Percentiles rank a stretch among this genome's conserved stretches.
Conservation (phyloP, 2,329 filamentous ascomycete species). For the Pestalotiopsis fici region DNA sequence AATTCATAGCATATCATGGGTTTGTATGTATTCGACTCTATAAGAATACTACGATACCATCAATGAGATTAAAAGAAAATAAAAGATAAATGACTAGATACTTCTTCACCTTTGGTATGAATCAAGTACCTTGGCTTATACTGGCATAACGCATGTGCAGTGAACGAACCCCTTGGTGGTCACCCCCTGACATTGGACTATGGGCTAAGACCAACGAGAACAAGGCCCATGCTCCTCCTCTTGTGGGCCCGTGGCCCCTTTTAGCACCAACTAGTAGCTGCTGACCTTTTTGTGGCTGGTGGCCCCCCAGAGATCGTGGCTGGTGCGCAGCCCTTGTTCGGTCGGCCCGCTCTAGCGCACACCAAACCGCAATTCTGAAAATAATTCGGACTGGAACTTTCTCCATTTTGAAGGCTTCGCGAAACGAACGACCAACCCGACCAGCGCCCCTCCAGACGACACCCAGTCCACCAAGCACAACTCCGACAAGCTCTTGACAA, state of each 20-base stretch:
- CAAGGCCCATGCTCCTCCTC: background rate
- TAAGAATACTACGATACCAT: too few relatives aligned
- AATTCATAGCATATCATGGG: too few relatives aligned
- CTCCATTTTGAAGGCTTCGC: constrained; percentile 1
- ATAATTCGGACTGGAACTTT: constrained; percentile 6
- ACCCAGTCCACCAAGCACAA: constrained; percentile 4
- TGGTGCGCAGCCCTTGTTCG: background rate
- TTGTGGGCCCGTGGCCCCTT: too few relatives aligned
- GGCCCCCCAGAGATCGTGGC: background rate
- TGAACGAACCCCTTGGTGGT: too few relatives aligned
- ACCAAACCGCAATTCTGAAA: constrained; percentile 5
- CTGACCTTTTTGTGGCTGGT: background rate
- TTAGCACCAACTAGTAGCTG: background rate
- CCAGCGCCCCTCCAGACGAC: constrained; percentile 19
- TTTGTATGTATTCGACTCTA: too few relatives aligned
- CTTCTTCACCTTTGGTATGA: too few relatives aligned
- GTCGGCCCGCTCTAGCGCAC: constrained; percentile 1
- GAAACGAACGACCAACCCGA: background rate
- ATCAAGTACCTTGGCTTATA: too few relatives aligned
- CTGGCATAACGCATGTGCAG: too few relatives aligned
- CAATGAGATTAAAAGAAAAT: too few relatives aligned
- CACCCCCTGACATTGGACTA: background rate
- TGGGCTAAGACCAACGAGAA: background rate
- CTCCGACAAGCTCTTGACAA: constrained; percentile 28
- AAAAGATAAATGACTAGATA: too few relatives aligned